Evolutionary conservation across 2,329 filamentous ascomycete species (phyloP), one percentile per base, ranked within the genome.

Genomic region (Colletotrichum sansevieriae): DNA sequence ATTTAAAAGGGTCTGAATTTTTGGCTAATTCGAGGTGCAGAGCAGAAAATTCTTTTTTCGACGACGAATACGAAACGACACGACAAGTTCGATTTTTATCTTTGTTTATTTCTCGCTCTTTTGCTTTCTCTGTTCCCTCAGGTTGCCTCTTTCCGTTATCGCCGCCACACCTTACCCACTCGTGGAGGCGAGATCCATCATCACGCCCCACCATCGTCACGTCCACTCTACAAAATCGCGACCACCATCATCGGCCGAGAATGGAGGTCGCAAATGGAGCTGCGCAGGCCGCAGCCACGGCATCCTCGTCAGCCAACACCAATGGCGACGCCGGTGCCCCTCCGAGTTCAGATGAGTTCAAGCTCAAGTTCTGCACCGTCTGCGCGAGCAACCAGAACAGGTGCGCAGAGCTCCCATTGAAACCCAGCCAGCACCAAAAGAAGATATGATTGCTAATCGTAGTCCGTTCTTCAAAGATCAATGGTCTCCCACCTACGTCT

Each of bases 401-500:
- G 89, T 97, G 75, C 33, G 51, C 51, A 12, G 12, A 29, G n/a
- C 15, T 43, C 6, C 22, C 3, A 29, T 29, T 25, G 22, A 43
- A 51, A 22, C 29, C 3, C 22, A 51, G 2, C 12, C 43, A 7
- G 43, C n/a, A 6, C n/a, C 8, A 11, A 3, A 22, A 51, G 22
- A 33, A 51, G 47, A 51, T 13, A 51, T 2, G 22, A 29, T 51
- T 2, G 47, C 47, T 51, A n/a, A 51, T 22, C 13, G 9, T 22
- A 13, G 15, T 18, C 47, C 4, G 10, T 10, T n/a, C 13, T 39
- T 39, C 11, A 5, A 39, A 39, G 91, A 80, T 94, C 93, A n/a
- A 98, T 99, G 96, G 96, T 98, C 86, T 95, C 95, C n/a, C 96
- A 99, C 80, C 89, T 98, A 33, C 93, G 93, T 71, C 90, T 99